These are phyloP conservation scores for Mortierella alpina DNA, from an alignment of 192 early-diverging fungal genomes.

Conservation along the genomic window DNA sequence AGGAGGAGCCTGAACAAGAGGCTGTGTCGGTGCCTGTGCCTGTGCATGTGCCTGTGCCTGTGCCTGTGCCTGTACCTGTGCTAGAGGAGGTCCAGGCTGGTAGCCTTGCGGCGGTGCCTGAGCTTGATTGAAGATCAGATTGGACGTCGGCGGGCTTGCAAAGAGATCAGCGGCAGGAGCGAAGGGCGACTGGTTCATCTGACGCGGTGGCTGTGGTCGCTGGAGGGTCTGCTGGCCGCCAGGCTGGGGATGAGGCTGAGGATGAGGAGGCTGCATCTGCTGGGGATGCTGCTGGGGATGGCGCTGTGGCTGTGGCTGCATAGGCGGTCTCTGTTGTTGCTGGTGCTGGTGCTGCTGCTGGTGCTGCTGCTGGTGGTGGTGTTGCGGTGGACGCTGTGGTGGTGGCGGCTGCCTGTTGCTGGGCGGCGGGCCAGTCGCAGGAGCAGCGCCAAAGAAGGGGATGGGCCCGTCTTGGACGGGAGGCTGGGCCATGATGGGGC, in stretches of 20 bases:
- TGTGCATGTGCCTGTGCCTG: conserved; percentile 7
- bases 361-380: conserved; percentile 8
- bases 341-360: conserved; percentile 27
- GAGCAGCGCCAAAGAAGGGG: conserved; percentile 45
- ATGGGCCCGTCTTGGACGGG: conserved; percentile 39
- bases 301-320: conserved; percentile 12
- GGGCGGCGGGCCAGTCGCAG: conserved; percentile 8
- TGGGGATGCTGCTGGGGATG: neutral
- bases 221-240: conserved; percentile 33
- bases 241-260: conserved; percentile 51
- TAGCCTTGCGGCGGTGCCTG: conserved; percentile 27
- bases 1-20: neutral
- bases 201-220: conserved; percentile 24
- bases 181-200: conserved; percentile 39
- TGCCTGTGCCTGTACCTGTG: conserved; percentile 6
- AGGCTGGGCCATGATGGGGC: conserved; percentile 23
- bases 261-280: conserved; percentile 13
- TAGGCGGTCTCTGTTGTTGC: conserved; percentile 2
- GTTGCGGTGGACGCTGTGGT: conserved; percentile 1
- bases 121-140: neutral
- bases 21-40: neutral
- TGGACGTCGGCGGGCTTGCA: conserved; percentile 28
- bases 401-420: conserved; percentile 8
- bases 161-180: conserved; percentile 29
- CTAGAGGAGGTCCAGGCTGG: conserved; percentile 5